Conservation (phyloP, 192 early-diverging fungal genomes). For the Gonapodya prolifera region DNA sequence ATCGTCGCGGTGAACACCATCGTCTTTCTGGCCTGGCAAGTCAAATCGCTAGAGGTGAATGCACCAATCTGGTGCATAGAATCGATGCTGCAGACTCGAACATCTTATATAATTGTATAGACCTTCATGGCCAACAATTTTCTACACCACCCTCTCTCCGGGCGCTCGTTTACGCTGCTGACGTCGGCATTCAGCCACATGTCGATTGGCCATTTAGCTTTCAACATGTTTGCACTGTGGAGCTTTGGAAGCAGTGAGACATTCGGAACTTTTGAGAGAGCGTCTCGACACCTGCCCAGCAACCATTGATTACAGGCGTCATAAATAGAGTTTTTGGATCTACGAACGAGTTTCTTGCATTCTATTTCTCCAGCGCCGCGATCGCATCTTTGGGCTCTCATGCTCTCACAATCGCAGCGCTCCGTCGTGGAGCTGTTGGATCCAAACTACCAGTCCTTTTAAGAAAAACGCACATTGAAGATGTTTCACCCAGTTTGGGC, state of each 20-base stretch:
- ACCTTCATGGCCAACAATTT: constrained; percentile 68
- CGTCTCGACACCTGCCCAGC: constrained; percentile 27
- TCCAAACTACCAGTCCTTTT: neutral
- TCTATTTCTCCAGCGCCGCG: constrained; percentile 63
- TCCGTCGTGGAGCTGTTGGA: constrained; percentile 19
- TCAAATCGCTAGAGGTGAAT: constrained; percentile 21
- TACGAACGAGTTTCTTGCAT: constrained; percentile 29
- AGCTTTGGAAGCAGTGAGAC: constrained; percentile 48
- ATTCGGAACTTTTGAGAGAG: constrained; percentile 19
- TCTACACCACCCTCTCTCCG: constrained; percentile 58
- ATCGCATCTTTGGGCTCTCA: constrained; percentile 55
- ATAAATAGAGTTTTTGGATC: neutral
- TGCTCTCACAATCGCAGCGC: constrained; percentile 22
- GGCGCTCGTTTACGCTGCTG: constrained; percentile 57
- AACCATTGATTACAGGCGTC: neutral
- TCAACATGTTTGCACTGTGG: constrained; percentile 70
- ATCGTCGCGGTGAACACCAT: constrained; percentile 58
- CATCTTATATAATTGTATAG: constrained; percentile 9
- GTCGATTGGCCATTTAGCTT: constrained; percentile 54
- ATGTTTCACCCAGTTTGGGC: constrained; percentile 55
- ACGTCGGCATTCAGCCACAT: constrained; percentile 70
- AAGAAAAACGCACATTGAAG: neutral
- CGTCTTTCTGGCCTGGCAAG: constrained; percentile 68
- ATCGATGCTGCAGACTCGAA: too few species aligned
- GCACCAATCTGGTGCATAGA: neutral